Base-by-base conservation (phyloP, 768 basidiomycete genomes). In the Naganishia vaughanmartiniae region DNA sequence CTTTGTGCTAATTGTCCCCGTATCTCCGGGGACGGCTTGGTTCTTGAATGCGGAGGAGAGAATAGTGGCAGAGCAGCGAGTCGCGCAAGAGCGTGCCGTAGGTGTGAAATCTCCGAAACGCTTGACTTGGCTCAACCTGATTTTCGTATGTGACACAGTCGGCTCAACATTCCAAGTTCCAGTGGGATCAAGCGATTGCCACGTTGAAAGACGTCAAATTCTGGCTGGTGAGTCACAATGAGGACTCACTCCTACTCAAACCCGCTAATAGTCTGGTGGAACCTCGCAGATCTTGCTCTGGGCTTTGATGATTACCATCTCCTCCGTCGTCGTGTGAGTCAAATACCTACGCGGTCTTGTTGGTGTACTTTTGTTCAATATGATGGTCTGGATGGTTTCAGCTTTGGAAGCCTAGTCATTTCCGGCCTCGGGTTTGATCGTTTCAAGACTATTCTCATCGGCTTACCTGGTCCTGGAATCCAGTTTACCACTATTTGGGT, bases 1-100 rank as follows among this genome's bases (percentile, higher is more conserved):
- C 19, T 76, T 76, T 54, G 54, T 72, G 65, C 28, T 65, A 33
- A 46, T 75, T n/a, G 63, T 76, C 10, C 76, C 76, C 0, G 39
- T 55, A 0, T 60, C 71, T 17, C 71, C 73, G 4, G 28, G 54
- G 11, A 68, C 53, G 30, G 76, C 76, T 21, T 75, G 76, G 74
- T 76, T 75, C 72, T 54, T 76, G 15, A 75, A 53, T 4, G 36
- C 46, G 0, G 71, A 73, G 33, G 74, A 76, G 51, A 54, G 70
- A 11, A 48, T 68, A 24, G 69, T 76, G 5, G 76, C 76, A 2
- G 71, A 69, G 1, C 66, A 71, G 17, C 69, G 76, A 34, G 76
- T 76, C 24, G 74, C 74, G 1, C 58, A 70, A 28, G 76, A 76
- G 65, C 76, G 72, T 42, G 76, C 76, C 24, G 58, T 65, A 45